A percentile compares a stretch with the other conserved stretches of the same genome.
Conservation (phyloP, 495 filamentous ascomycete species). For the Neurospora sublineolata region DNA sequence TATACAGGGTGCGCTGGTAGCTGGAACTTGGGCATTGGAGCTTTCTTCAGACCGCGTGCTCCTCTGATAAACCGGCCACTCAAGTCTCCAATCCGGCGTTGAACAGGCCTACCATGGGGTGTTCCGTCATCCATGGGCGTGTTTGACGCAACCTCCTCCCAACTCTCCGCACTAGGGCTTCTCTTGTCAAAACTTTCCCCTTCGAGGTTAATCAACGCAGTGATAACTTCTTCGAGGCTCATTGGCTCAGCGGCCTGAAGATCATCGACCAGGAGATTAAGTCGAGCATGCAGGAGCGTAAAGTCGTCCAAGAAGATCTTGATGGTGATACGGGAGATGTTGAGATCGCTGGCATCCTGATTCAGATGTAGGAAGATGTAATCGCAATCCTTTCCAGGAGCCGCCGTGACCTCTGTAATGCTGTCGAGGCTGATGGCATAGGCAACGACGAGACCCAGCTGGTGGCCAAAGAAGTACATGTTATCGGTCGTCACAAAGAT, state of each 20-base stretch:
- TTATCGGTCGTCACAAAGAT: constrained; percentile 78
- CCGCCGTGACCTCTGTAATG: constrained; percentile 80
- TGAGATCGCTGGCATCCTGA: constrained; percentile 45
- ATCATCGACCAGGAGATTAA: constrained; percentile 75
- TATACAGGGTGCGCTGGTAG: constrained; percentile 71
- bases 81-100: constrained; percentile 39
- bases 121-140: constrained; percentile 51
- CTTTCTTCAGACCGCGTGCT: constrained; percentile 34
- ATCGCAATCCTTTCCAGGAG: constrained; percentile 82
- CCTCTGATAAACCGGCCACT: constrained; percentile 33
- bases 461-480: constrained; percentile 92
- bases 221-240: constrained; percentile 38
- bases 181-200: constrained; percentile 43
- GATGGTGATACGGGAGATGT: constrained; percentile 63
- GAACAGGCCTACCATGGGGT: constrained; percentile 26
- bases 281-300: constrained; percentile 63
- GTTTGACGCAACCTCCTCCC: constrained; percentile 71
- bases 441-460: constrained; percentile 82
- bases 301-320: constrained; percentile 89
- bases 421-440: constrained; percentile 59
- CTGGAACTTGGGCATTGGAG: constrained; percentile 61
- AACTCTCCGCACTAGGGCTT: constrained; percentile 74
- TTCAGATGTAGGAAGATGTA: constrained; percentile 83
- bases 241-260: constrained; percentile 53
- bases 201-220: constrained; percentile 46